A percentile compares a stretch with the other conserved stretches of the same genome.
These are phyloP conservation scores for Colletotrichum tabaci DNA, from an alignment of 2,329 filamentous ascomycete species.

Conservation along the genomic window DNA sequence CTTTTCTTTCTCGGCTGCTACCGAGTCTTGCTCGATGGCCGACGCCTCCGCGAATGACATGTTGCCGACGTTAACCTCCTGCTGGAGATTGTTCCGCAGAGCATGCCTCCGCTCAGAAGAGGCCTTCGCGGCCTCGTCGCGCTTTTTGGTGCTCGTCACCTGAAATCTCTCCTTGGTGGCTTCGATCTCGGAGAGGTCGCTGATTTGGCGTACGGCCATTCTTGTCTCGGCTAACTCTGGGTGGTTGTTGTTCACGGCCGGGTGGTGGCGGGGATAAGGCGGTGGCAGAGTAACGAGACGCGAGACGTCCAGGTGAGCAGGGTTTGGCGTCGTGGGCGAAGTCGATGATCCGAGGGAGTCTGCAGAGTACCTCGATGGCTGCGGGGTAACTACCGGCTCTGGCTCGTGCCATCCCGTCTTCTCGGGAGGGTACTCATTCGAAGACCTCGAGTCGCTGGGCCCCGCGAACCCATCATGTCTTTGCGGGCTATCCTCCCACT, in stretches of 20 bases:
- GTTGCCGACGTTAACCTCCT: slow-evolving; percentile 82
- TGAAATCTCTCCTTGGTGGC: slow-evolving; percentile 76
- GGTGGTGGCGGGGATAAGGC: slow-evolving; percentile 93
- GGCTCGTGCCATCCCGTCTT: slow-evolving; percentile 70
- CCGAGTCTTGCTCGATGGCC: slow-evolving; percentile 82
- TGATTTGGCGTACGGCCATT: slow-evolving; percentile 79
- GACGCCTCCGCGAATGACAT: slow-evolving; percentile 89
- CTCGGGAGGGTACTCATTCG: slow-evolving; percentile 68
- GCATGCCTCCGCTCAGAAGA: slow-evolving; percentile 70
- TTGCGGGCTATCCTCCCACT: slow-evolving; percentile 72
- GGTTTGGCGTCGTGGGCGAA: slow-evolving; percentile 62
- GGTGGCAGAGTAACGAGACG: slow-evolving; percentile 93
- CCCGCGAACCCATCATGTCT: slow-evolving; percentile 53
- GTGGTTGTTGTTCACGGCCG: slow-evolving; percentile 95
- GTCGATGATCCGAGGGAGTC: slow-evolving; percentile 58
- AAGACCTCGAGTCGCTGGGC: slow-evolving; percentile 58
- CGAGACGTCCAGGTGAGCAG: slow-evolving; percentile 84
- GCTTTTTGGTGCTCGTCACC: slow-evolving; percentile 69
- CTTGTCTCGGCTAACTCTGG: slow-evolving; percentile 88
- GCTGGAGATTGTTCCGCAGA: slow-evolving; percentile 82
- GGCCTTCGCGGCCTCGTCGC: slow-evolving; percentile 68
- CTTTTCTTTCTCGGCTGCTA: slow-evolving; percentile 77
- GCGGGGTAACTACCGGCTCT: slow-evolving; percentile 60
- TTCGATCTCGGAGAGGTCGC: slow-evolving; percentile 80
- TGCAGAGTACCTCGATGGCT: slow-evolving; percentile 59